A percentile compares a stretch with the other conserved stretches of the same genome.
Evolutionary conservation across 192 early-diverging fungal species (phyloP).

Genomic region (Dissophora globulifera): DNA sequence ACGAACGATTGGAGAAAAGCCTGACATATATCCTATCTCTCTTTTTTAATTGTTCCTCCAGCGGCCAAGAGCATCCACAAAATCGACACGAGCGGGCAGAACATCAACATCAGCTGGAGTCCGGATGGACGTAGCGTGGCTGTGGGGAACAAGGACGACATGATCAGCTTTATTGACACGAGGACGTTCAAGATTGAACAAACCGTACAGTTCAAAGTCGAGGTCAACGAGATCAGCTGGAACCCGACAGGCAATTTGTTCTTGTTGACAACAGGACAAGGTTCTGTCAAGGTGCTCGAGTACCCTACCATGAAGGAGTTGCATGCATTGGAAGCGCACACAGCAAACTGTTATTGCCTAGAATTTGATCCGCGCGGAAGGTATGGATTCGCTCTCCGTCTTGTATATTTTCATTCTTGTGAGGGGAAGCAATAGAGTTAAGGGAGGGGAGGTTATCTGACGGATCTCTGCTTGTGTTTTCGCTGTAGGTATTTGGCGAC

Average conservation of each 20-base stretch:
- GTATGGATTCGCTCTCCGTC: conserved; percentile 18
- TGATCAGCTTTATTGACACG: conserved; percentile 82
- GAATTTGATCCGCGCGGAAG: conserved; percentile 82
- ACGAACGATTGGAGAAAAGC: no score
- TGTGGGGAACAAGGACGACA: conserved; percentile 87
- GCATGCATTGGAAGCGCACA: conserved; percentile 73
- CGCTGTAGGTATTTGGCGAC: conserved; percentile 75
- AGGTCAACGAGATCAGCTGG: conserved; percentile 87
- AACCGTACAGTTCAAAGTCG: conserved; percentile 29
- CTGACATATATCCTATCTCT: not conserved
- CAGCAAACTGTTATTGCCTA: conserved; percentile 82
- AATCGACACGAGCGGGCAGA: conserved; percentile 78
- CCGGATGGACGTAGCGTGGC: conserved; percentile 81
- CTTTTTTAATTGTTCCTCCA: conserved; percentile 15
- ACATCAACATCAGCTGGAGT: conserved; percentile 89
- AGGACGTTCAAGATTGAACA: conserved; percentile 46
- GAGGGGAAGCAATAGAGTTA: no score
- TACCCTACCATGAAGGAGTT: conserved; percentile 70
- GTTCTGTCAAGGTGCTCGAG: conserved; percentile 73
- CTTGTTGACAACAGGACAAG: conserved; percentile 81
- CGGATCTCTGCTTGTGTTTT: not conserved
- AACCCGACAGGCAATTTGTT: conserved; percentile 77
- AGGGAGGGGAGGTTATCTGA: no score
- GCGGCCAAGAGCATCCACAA: conserved; percentile 66
- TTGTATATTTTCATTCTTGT: conserved; percentile 8